Percentiles rank a stretch among this genome's conserved stretches.
Evolutionary conservation across 1,139 yeast species (phyloP).

Genomic region (Kodamaea sp.): DNA sequence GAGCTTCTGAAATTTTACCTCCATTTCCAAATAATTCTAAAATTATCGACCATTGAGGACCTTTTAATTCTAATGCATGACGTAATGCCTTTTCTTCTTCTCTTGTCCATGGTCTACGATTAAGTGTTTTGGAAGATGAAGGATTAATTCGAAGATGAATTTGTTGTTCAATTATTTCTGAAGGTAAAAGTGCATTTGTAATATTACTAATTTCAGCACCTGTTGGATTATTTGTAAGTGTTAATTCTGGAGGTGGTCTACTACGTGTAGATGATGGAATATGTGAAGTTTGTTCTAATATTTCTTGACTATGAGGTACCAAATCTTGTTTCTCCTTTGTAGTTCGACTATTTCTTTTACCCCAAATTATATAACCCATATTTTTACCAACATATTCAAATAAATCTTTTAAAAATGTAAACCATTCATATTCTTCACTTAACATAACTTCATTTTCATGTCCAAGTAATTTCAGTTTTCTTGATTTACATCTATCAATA

Average conservation of each 20-base stretch:
- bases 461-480: slow-evolving; percentile 60
- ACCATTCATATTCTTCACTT: slow-evolving; percentile 68
- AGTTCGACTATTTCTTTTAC: slow-evolving; percentile 37
- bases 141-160: slow-evolving; percentile 38
- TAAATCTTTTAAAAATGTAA: slow-evolving; percentile 65
- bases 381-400: slow-evolving; percentile 76
- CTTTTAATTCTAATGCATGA: slow-evolving; percentile 76
- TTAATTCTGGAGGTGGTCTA: slow-evolving; percentile 4
- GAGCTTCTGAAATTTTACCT: slow-evolving; percentile 76
- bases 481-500: slow-evolving; percentile 60
- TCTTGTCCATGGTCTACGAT: slow-evolving; percentile 77
- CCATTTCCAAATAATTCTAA: slow-evolving; percentile 89
- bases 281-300: slow-evolving; percentile 9
- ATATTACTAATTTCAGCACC: slow-evolving; percentile 22
- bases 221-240: slow-evolving; percentile 6
- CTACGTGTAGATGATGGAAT: slow-evolving; percentile 1
- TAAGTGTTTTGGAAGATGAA: slow-evolving; percentile 25
- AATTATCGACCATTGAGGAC: slow-evolving; percentile 92
- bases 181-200: slow-evolving; percentile 37
- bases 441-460: slow-evolving; percentile 42
- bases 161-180: slow-evolving; percentile 47
- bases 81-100: slow-evolving; percentile 86
- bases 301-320: slow-evolving; percentile 29
- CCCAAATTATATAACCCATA: slow-evolving; percentile 70
- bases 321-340: slow-evolving; percentile 6